phyloP scores from a whole-genome alignment of 192 early-diverging fungal genomes.

The Backusella parvicylindrica region DNA sequence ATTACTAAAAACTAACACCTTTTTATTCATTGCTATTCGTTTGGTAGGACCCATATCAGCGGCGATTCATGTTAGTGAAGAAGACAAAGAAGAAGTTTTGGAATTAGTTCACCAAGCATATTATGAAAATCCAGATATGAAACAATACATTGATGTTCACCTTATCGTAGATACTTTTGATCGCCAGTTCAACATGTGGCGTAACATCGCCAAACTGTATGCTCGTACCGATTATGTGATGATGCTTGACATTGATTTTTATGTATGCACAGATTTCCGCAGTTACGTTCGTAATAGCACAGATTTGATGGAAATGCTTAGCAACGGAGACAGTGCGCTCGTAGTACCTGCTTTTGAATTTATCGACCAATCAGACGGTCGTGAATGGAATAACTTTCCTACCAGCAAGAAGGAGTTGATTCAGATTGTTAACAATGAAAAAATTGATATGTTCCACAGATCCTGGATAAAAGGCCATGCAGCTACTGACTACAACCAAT shows the following conservation, averaged over 20 bases:
- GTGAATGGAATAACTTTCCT: conserved; percentile 43
- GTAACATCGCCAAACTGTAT: conserved; percentile 56
- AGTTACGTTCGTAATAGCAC: conserved; percentile 30
- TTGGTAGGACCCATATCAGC: conserved; percentile 54
- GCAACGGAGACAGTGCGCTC: conserved; percentile 41
- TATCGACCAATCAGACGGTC: conserved; percentile 42
- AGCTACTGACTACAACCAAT: conserved; percentile 45
- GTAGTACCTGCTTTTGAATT: conserved; percentile 58
- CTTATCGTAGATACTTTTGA: conserved; percentile 52
- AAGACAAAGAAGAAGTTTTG: conserved; percentile 39
- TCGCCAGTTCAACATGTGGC: conserved; percentile 62
- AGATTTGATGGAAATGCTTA: conserved; percentile 36
- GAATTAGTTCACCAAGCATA: conserved; percentile 38
- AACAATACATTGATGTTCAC: conserved; percentile 51
- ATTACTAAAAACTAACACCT: neutral
- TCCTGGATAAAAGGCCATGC: conserved; percentile 47
- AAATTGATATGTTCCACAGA: conserved; percentile 52
- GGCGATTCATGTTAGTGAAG: conserved; percentile 48
- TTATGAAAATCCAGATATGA: conserved; percentile 40
- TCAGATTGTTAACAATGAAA: conserved; percentile 34
- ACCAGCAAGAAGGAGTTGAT: conserved; percentile 35
- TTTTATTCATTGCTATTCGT: neutral
- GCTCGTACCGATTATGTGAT: conserved; percentile 53
- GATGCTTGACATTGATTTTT: conserved; percentile 57
- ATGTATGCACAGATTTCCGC: conserved; percentile 50